Evolutionary conservation across 2,329 filamentous ascomycete species (phyloP).

Genomic region (Exophiala alcalophila): DNA sequence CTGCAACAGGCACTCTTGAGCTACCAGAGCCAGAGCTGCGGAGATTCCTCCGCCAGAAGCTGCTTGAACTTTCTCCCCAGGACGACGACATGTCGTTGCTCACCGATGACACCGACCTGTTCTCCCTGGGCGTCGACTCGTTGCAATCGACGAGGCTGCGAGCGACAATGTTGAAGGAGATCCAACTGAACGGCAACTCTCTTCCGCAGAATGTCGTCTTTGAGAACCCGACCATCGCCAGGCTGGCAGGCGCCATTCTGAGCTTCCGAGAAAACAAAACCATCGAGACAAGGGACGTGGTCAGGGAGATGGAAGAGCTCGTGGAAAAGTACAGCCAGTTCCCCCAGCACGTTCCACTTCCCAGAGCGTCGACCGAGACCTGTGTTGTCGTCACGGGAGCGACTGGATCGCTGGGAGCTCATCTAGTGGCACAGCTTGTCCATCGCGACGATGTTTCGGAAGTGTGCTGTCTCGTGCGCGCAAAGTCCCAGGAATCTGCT

Average conservation of each 20-base stretch:
- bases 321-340: constrained; percentile 42
- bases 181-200: constrained; percentile 49
- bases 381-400: constrained; percentile 55
- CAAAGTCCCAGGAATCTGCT: constrained; percentile 42
- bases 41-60: constrained; percentile 36
- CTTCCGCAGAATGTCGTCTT: constrained; percentile 59
- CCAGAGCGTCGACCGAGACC: constrained; percentile 26
- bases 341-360: constrained; percentile 30
- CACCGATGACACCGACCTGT: constrained; percentile 54
- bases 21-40: constrained; percentile 35
- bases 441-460: constrained; percentile 38
- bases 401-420: constrained; percentile 63
- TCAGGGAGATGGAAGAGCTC: constrained; percentile 45
- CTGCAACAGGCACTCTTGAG: constrained; percentile 26
- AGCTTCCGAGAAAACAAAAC: constrained; percentile 29
- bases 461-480: constrained; percentile 60
- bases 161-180: constrained; percentile 49
- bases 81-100: constrained; percentile 26
- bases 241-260: constrained; percentile 39
- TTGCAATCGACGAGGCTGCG: constrained; percentile 58
- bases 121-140: constrained; percentile 57
- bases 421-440: constrained; percentile 51
- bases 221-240: constrained; percentile 52
- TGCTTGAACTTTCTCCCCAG: constrained; percentile 28
- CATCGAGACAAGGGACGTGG: constrained; percentile 35